Conservation (phyloP, 2,329 filamentous ascomycete species). For the Cadophora gregata region DNA sequence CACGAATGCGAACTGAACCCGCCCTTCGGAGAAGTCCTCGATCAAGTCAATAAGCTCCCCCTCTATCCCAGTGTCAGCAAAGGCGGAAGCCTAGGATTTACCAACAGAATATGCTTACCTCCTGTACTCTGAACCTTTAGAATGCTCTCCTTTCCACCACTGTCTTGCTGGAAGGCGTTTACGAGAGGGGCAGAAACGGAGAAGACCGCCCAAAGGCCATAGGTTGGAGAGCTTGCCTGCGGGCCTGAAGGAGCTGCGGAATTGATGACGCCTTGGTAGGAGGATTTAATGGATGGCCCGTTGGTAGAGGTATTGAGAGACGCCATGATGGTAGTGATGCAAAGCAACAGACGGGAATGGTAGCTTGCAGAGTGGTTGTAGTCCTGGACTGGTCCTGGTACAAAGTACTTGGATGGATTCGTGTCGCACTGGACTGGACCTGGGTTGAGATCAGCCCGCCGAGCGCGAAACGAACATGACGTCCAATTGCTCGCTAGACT, state of each 20-base stretch:
- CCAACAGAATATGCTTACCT: constrained; percentile 56
- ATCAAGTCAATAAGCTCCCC: constrained; percentile 89
- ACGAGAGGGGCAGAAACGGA: constrained; percentile 89
- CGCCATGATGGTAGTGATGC: constrained; percentile 61
- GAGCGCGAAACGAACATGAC: constrained; percentile 1
- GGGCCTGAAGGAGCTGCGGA: constrained; percentile 60
- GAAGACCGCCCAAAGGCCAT: constrained; percentile 92
- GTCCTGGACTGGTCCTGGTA: constrained; percentile 14
- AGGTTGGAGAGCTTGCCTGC: constrained; percentile 74
- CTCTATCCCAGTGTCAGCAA: constrained; percentile 58
- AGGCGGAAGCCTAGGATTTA: constrained; percentile 5
- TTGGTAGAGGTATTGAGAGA: constrained; percentile 81
- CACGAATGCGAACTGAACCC: constrained; percentile 95
- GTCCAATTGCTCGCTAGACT: not conserved
- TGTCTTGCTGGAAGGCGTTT: constrained; percentile 88
- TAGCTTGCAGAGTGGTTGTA: constrained; percentile 15
- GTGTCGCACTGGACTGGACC: not conserved
- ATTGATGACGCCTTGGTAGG: constrained; percentile 74
- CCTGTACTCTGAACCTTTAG: constrained; percentile 93
- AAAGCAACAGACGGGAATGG: constrained; percentile 14
- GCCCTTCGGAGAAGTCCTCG: constrained; percentile 96
- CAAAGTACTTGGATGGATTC: constrained; percentile 13
- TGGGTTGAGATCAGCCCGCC: not conserved
- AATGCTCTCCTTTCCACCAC: constrained; percentile 86
- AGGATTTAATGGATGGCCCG: constrained; percentile 83